A percentile compares a stretch with the other conserved stretches of the same genome.
Conservation (phyloP, 805 yeast genomes). For the Myxozyma sirexii region DNA sequence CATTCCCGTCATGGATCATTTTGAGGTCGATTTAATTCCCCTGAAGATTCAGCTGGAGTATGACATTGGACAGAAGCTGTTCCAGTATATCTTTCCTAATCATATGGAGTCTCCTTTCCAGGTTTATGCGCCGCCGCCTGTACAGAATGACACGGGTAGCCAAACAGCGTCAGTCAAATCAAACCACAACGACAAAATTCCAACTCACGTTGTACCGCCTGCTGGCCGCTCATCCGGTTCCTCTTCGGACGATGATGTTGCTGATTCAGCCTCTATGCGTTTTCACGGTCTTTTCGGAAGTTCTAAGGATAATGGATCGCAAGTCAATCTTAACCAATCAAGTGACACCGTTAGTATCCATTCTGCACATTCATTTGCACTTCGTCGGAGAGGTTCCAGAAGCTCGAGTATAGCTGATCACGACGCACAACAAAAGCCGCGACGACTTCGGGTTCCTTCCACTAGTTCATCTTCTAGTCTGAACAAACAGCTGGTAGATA, state of each 20-base stretch:
- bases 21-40: conserved; percentile 65
- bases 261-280: background rate
- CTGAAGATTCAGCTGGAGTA: conserved; percentile 74
- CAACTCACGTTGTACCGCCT: background rate
- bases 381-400: background rate
- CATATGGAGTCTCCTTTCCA: conserved; percentile 41
- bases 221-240: background rate
- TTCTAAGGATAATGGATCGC: background rate
- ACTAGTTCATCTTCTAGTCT: background rate
- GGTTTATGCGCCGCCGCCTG: conserved; percentile 5
- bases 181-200: background rate
- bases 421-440: background rate
- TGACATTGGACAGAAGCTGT: conserved; percentile 61
- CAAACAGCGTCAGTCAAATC: background rate
- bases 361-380: background rate
- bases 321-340: background rate
- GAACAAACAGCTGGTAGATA: background rate
- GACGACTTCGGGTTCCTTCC: background rate
- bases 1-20: conserved; percentile 71
- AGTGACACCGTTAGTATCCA: conserved; percentile 1
- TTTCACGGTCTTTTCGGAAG: background rate
- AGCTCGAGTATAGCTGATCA: background rate
- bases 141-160: background rate
- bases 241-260: conserved; percentile 6
- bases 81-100: conserved; percentile 72